Evolutionary conservation across 2,329 filamentous ascomycete species (phyloP).

Genomic region (Cladosporium sphaerospermum): DNA sequence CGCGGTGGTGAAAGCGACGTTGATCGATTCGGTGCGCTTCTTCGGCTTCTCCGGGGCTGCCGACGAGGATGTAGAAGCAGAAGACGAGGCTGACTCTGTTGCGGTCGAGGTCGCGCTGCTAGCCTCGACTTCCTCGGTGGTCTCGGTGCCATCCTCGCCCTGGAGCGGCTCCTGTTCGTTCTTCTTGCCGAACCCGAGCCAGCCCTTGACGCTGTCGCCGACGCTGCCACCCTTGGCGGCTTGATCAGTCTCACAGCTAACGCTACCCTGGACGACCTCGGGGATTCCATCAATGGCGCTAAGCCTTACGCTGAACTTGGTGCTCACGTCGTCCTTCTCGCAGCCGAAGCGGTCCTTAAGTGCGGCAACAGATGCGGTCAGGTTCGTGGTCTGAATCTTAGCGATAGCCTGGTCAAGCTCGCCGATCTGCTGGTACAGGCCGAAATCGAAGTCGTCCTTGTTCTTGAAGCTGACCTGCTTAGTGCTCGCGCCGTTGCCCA

Average conservation of each 20-base stretch:
- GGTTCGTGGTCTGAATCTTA: slow-evolving; percentile 69
- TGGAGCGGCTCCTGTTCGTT: slow-evolving; percentile 71
- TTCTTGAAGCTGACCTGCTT: slow-evolving; percentile 84
- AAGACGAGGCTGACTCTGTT: slow-evolving; percentile 25
- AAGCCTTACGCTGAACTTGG: slow-evolving; percentile 71
- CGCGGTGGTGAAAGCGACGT: slow-evolving; percentile 42
- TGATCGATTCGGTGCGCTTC: slow-evolving; percentile 47
- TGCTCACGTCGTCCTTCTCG: slow-evolving; percentile 66
- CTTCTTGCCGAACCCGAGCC: slow-evolving; percentile 89
- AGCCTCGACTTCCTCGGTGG: slow-evolving; percentile 37
- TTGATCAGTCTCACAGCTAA: slow-evolving; percentile 78
- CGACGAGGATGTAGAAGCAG: slow-evolving; percentile 42
- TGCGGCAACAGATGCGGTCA: slow-evolving; percentile 74
- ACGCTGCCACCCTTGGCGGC: slow-evolving; percentile 68
- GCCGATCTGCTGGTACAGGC: slow-evolving; percentile 67
- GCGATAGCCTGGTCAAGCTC: slow-evolving; percentile 56
- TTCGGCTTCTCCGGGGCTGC: slow-evolving; percentile 39
- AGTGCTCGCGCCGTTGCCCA: slow-evolving; percentile 53
- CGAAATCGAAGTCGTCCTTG: slow-evolving; percentile 71
- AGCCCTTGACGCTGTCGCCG: slow-evolving; percentile 89
- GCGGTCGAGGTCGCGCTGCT: slow-evolving; percentile 32
- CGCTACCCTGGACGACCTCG: slow-evolving; percentile 65
- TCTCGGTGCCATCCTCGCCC: slow-evolving; percentile 49
- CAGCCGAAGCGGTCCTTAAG: slow-evolving; percentile 77
- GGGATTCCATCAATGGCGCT: slow-evolving; percentile 70